phyloP scores from a whole-genome alignment of 2,329 filamentous ascomycete species.

The Zasmidium angulare region DNA sequence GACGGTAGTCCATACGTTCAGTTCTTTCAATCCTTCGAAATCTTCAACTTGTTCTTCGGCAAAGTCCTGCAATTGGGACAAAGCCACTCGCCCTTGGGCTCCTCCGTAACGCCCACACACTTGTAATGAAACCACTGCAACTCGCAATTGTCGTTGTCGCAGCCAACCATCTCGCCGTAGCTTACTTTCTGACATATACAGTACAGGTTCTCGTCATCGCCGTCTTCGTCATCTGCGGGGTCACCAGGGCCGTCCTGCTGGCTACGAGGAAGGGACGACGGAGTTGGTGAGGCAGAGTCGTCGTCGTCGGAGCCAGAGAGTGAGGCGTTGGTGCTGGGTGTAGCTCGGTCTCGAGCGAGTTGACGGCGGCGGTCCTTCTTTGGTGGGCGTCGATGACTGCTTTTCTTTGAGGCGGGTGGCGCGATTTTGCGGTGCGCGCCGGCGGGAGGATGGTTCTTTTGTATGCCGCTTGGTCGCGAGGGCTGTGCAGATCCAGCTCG shows the following conservation, averaged over 20 bases:
- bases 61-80: conserved; percentile 42
- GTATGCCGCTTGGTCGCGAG: conserved; percentile 28
- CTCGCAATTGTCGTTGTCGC: conserved; percentile 78
- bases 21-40: conserved; percentile 17
- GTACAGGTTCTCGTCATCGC: conserved; percentile 63
- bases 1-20: neutral
- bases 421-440: conserved; percentile 53
- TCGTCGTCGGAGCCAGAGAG: conserved; percentile 26
- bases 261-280: conserved; percentile 28
- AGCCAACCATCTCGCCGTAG: conserved; percentile 86
- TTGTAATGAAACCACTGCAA: conserved; percentile 89
- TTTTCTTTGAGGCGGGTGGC: conserved; percentile 42
- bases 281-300: conserved; percentile 32
- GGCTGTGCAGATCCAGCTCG: conserved; percentile 63
- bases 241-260: conserved; percentile 31
- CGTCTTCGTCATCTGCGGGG: conserved; percentile 30
- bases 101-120: conserved; percentile 51
- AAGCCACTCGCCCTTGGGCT: conserved; percentile 53
- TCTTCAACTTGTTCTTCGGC: conserved; percentile 29
- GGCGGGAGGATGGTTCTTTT: conserved; percentile 25
- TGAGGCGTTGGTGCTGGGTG: conserved; percentile 34
- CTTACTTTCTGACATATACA: conserved; percentile 81
- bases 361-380: conserved; percentile 37
- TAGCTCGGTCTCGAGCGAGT: conserved; percentile 35
- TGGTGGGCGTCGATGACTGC: conserved; percentile 22